Evolutionary conservation across 208 protist species (phyloP), one percentile per base, ranked within the genome.

Genomic region (Acanthamoeba royreba): DNA sequence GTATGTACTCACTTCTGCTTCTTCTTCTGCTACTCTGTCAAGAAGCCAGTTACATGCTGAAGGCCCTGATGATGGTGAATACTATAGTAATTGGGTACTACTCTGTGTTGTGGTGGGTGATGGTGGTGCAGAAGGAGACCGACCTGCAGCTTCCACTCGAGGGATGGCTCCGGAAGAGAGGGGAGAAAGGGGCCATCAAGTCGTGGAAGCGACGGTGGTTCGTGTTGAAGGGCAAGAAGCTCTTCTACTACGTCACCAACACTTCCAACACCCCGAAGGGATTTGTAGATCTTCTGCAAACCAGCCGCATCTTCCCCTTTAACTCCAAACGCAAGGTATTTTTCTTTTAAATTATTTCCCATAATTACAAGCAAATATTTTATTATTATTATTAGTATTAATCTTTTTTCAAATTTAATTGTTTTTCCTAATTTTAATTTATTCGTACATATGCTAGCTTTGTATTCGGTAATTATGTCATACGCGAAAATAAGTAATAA

Each of bases 181-280:
- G 83, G 19, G 83, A 89, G 5, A 89, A 89, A 42, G 83, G 83
- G 4, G 83, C 83, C 49, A 66, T 89, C 31, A 89, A 89, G 52
- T 13, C 83, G 35, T 89, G 83, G 83, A 58, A 66, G 25, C 43
- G 47, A 38, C 45, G 83, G 17, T 89, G 83, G 83, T 89, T 89
- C 19, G 66, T 89, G 13, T 33, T 69, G n/a, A 89, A 89, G 40
- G 52, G 83, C 49, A 89, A 89, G 52, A 89, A 89, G 49, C 83
- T 89, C 19, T 89, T 89, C 52, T 89, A 89, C 33, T 89, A 89
- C 52, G 53, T 69, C 35, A 38, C 83, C 83, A 89, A 89, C 52
- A 46, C 49, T 4, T 11, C 83, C 83, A 66, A 89, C 49, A 66
- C 46, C 33, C 83, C 83, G 49, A 89, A 89, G 49, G 83, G 83